phyloP scores from a whole-genome alignment of 805 yeast species.

The Candida germanica region DNA sequence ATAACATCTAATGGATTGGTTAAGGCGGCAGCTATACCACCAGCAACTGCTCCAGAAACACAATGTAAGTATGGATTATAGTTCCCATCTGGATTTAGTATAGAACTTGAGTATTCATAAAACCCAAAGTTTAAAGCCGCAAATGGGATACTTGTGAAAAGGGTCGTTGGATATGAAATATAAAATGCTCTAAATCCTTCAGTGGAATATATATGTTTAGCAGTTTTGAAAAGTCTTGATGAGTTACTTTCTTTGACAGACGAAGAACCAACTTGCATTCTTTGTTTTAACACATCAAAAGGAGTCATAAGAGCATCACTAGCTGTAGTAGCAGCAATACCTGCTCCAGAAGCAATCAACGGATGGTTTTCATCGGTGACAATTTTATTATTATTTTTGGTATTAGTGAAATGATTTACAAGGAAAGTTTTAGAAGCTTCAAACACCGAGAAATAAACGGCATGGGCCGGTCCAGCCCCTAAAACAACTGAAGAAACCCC shows the following conservation, averaged over 20 bases:
- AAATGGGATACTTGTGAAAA: conserved; percentile 89
- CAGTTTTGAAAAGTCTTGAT: conserved; percentile 31
- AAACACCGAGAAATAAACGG: conserved; percentile 91
- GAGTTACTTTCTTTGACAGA: conserved; percentile 15
- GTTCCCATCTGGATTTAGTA: conserved; percentile 70
- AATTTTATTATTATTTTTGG: conserved; percentile 30
- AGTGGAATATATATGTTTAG: conserved; percentile 47
- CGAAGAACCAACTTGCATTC: conserved; percentile 66
- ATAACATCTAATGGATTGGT: conserved; percentile 94
- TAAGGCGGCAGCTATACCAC: conserved; percentile 91
- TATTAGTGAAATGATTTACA: conserved; percentile 37
- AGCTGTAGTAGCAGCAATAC: conserved; percentile 88
- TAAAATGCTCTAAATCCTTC: conserved; percentile 84
- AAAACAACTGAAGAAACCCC: conserved; percentile 88
- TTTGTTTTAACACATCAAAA: conserved; percentile 89
- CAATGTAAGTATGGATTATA: conserved; percentile 93
- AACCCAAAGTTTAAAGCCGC: conserved; percentile 92
- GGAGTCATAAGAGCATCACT: conserved; percentile 97
- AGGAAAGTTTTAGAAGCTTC: conserved; percentile 70
- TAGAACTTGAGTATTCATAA: conserved; percentile 77
- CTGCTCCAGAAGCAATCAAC: conserved; percentile 78
- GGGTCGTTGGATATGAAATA: conserved; percentile 90
- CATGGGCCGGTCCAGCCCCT: conserved; percentile 99
- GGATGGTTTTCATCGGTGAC: conserved; percentile 73
- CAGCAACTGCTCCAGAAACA: conserved; percentile 88